These are phyloP conservation scores for Aureoboletus auriporus DNA, from an alignment of 768 basidiomycete species.

Conservation along the genomic window DNA sequence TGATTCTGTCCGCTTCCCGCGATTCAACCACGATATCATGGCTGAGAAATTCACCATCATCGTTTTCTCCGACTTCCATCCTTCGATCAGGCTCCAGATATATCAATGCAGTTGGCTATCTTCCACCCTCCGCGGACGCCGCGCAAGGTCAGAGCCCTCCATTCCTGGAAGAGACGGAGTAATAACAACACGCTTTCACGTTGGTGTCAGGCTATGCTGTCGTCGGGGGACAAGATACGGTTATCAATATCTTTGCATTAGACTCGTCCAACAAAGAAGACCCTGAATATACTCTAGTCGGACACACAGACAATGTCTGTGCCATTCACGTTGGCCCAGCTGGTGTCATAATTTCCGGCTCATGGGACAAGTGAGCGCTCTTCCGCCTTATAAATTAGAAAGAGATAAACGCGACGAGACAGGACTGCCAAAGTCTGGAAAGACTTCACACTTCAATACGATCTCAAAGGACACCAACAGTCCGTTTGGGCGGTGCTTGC, in stretches of 20 bases:
- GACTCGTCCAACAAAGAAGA: constrained; percentile 53
- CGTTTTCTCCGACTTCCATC: constrained; percentile 53
- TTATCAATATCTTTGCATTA: constrained; percentile 80
- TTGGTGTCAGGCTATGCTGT: constrained; percentile 67
- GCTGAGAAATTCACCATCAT: constrained; percentile 49
- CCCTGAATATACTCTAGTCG: constrained; percentile 78
- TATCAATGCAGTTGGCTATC: constrained; percentile 79
- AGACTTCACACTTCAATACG: constrained; percentile 65
- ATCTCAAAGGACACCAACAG: constrained; percentile 82
- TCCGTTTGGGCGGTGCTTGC: constrained; percentile 93
- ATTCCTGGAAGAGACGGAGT: not conserved
- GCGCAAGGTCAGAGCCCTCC: constrained; percentile 54
- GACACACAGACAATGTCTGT: constrained; percentile 90
- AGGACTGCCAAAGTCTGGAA: constrained; percentile 96
- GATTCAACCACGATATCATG: constrained; percentile 90
- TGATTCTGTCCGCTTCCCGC: constrained; percentile 87
- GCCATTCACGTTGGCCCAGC: constrained; percentile 65
- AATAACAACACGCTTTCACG: constrained; percentile 4
- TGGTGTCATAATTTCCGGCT: constrained; percentile 86
- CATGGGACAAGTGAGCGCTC: constrained; percentile 86
- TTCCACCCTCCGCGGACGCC: constrained; percentile 63
- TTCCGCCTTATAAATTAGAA: not conserved
- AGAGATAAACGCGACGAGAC: constrained; percentile 5
- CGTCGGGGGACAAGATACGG: constrained; percentile 85
- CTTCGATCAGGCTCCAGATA: constrained; percentile 67